A percentile compares a stretch with the other conserved stretches of the same genome.
Evolutionary conservation across 169 alveolate genomes (phyloP).

Genomic region (Plasmodium billcollinsi): DNA sequence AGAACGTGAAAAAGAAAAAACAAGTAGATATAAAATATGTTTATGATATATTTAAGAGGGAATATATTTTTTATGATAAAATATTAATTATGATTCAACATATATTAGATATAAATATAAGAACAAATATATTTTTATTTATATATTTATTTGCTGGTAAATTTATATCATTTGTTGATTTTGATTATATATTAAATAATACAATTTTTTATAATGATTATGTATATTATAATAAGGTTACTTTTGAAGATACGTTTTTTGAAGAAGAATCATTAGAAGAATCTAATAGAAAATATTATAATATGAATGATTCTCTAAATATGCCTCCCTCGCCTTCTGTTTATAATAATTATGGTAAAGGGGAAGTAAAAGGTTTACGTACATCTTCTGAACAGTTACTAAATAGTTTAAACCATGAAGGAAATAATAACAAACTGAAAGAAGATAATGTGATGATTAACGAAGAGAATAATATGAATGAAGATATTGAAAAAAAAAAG

Average conservation of each 20-base stretch:
- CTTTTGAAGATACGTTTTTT: conserved; percentile 19
- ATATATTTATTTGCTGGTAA: conserved; percentile 57
- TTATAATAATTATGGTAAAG: not conserved
- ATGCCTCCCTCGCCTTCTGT: not conserved
- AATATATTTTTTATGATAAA: conserved; percentile 45
- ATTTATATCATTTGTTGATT: conserved; percentile 36
- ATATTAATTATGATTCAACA: conserved; percentile 43
- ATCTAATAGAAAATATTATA: not conserved
- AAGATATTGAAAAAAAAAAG: not conserved
- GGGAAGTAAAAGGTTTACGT: not conserved
- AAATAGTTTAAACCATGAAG: not conserved
- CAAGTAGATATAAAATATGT: conserved; percentile 67
- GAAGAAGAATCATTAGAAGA: not conserved
- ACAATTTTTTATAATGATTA: conserved; percentile 32
- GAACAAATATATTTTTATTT: conserved; percentile 58
- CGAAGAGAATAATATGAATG: conserved; percentile 30
- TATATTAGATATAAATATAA: conserved; percentile 58
- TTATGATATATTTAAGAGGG: conserved; percentile 61
- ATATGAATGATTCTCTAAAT: not conserved
- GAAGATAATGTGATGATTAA: not conserved
- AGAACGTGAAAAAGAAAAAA: conserved; percentile 47
- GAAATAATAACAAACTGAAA: not conserved
- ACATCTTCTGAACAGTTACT: not conserved
- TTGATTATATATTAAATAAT: conserved; percentile 38
- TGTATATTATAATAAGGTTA: conserved; percentile 45